Base-by-base conservation (phyloP, 306 rosid genomes). In the Vicia villosa region DNA sequence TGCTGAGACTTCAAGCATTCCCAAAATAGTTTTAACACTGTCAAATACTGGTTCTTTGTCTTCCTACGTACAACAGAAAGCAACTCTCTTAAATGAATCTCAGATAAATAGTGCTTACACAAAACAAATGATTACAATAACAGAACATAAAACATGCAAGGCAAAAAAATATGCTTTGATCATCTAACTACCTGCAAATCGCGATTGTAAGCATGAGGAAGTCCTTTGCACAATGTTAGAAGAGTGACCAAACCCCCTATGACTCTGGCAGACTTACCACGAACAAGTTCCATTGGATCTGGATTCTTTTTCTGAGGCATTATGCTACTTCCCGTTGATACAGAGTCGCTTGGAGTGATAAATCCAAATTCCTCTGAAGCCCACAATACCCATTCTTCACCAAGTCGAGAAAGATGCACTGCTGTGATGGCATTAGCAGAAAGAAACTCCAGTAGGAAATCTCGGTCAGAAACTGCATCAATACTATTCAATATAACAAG, bases 251-350 rank as follows among this genome's bases (percentile, higher is more conserved):
- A 80, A 74, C 85, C 95, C 55, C 99, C 97, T 17, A 94, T 85
- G 50, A 89, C 89, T 79, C 99, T 87, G 30, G 95, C 97, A 66
- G 97, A 91, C 80, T 94, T 94, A 57, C 97, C 97, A 50, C 99
- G 99, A 49, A 94, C 97, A 68, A 94, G 99, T 81, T 91, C 99
- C 99, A 94, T 94, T 49, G 99, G 99, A 77, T 88, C 99, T 26
- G 97, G 99, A 66, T 94, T 94, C 82, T 94, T 94, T 81, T 94
- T 91, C 87, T 94, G 99, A 81, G 99, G 99, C 99, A 94, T 94
- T 71, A 94, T 94, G 54, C 99, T 94, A 76, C 97, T 94, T 49
- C 97, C 99, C 12, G 97, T 94, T 55, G 97, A 94, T 79, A 94
- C 97, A 40, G 96, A 79, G 66, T 94, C 99, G 45, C 93, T 89